Evolutionary conservation across 441 rosid species (phyloP).

Genomic region (Adansonia grandidieri): DNA sequence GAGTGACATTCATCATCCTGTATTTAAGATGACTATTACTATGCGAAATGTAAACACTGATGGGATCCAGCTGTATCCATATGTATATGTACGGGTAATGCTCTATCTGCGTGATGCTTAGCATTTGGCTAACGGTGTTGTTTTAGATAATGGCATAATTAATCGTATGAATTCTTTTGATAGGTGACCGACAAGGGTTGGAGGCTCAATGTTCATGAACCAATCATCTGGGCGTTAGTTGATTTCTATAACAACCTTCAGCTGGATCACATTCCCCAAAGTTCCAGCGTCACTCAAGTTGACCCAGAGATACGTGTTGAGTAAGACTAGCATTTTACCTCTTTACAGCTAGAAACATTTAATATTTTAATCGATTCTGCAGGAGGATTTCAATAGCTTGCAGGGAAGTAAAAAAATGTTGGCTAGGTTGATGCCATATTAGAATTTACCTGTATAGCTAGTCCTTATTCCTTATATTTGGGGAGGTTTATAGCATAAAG

Average conservation of each 20-base stretch:
- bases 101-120: slow-evolving; percentile 29
- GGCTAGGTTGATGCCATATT: slow-evolving; percentile 6
- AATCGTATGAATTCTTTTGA: slow-evolving; percentile 28
- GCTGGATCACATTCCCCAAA: slow-evolving; percentile 77
- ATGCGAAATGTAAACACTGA: slow-evolving; percentile 75
- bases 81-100: slow-evolving; percentile 88
- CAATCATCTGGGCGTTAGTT: slow-evolving; percentile 90
- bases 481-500: neutral
- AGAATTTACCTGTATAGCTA: neutral
- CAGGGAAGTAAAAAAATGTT: slow-evolving; percentile 3
- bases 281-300: slow-evolving; percentile 76
- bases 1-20: slow-evolving; percentile 79
- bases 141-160: slow-evolving; percentile 22
- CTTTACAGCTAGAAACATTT: neutral
- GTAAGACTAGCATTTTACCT: slow-evolving; percentile 53
- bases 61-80: slow-evolving; percentile 85
- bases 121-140: slow-evolving; percentile 25
- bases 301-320: slow-evolving; percentile 96
- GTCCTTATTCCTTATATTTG: neutral
- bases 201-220: slow-evolving; percentile 97
- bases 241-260: slow-evolving; percentile 88
- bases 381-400: neutral
- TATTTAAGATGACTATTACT: slow-evolving; percentile 91
- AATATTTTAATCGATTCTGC: slow-evolving; percentile 5
- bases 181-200: slow-evolving; percentile 89